phyloP scores from a whole-genome alignment of 2,329 filamentous ascomycete genomes.

The Cladosporium sp. region DNA sequence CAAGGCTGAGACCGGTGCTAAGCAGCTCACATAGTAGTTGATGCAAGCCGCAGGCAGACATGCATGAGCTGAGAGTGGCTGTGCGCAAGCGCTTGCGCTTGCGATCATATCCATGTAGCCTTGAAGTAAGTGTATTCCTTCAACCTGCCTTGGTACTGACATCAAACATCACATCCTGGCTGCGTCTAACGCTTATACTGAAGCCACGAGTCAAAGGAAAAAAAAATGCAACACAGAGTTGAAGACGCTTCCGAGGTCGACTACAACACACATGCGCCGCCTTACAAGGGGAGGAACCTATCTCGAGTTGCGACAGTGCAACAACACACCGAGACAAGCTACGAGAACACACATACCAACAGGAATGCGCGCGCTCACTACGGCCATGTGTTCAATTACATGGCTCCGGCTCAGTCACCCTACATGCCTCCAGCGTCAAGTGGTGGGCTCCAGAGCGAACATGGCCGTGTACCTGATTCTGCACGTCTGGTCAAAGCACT shows the following conservation, averaged over 20 bases:
- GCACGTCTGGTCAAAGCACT: constrained; percentile 5
- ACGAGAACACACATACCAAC: background rate
- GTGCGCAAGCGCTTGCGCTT: background rate
- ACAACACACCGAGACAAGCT: background rate
- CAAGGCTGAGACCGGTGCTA: background rate
- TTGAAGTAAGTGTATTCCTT: too few species aligned
- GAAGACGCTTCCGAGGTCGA: too few species aligned
- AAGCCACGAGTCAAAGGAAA: too few species aligned
- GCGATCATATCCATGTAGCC: too few species aligned
- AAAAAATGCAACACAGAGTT: too few species aligned
- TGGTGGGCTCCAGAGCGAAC: background rate
- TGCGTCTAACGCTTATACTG: too few species aligned
- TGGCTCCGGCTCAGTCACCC: background rate
- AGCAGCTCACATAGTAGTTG: background rate
- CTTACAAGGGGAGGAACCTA: background rate
- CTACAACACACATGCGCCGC: background rate
- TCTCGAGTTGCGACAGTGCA: background rate
- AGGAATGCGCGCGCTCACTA: background rate
- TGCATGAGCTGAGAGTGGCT: background rate
- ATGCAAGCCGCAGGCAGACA: background rate
- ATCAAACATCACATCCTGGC: too few species aligned
- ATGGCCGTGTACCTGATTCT: background rate
- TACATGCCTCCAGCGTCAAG: background rate
- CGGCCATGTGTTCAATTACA: background rate
- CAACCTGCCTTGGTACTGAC: too few species aligned